Evolutionary conservation across 129 eudicot species (phyloP), one percentile per base, ranked within the genome.

Genomic region (Mikania micrantha): DNA sequence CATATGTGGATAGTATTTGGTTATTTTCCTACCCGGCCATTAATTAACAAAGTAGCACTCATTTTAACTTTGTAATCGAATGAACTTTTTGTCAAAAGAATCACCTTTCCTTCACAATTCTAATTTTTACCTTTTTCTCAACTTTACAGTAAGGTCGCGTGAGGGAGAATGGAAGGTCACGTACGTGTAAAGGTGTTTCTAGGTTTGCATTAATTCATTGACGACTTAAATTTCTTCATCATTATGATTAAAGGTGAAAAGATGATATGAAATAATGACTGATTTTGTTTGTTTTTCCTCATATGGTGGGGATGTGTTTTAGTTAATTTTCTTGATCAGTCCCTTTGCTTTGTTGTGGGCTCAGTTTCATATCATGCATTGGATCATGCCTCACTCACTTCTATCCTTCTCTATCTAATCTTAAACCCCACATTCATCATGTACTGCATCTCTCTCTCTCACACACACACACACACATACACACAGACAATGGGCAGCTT

Each of bases 201-300:
- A 70, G 40, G 71, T 63, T 48, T 38, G 62, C 64, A 73, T 73
- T 73, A 34, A 62, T 72, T 72, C 42, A 63, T 72, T 72, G 64
- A 72, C 31, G 61, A 45, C 44, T 60, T 32, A 48, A 71, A 35
- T 62, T 63, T 63, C 77, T 62, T 63, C 36, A 72, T 44, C 20
- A 44, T 47, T 22, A 72, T 65, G 78, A 74, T 64, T 74, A 74
- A 74, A 74, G 78, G 20, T 35, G 28, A 64, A 52, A 52, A 20
- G 21, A 39, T 64, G 78, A 73, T 50, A 52, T 52, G 64, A 72
- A 61, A 60, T 52, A 53, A 74, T 74, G 78, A 74, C 66, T 41
- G 73, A 65, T 65, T 74, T 74, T 54, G 78, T 74, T 74, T 74
- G 78, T 74, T 53, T 74, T 65, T 74, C 65, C 66, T 74, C 78